Evolutionary conservation across 1,139 yeast species (phyloP), one percentile per base, ranked within the genome.

Genomic region (Candida sp.): DNA sequence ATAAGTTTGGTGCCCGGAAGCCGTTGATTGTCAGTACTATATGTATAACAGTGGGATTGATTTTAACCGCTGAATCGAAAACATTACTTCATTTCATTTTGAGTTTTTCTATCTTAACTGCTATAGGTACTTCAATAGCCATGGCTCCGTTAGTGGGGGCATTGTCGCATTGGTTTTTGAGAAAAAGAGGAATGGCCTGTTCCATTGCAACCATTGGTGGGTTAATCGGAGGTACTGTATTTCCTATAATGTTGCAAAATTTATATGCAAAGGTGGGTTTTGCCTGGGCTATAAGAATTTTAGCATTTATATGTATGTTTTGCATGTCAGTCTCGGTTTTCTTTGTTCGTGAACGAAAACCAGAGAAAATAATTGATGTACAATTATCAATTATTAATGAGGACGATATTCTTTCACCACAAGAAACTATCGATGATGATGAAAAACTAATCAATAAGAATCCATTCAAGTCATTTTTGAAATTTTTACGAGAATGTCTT

Each of bases 161-260:
- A 1, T 65, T 82, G 23, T 75, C 84, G 22, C 87, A 82, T 53
- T 83, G 84, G 81, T 84, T 81, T 52, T 66, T 71, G 52, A 67
- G 57, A 39, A 74, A 70, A 47, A 63, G 87, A 44, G 87, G 81
- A 0, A 58, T 74, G 36, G 86, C 85, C 1, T 59, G 77, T 35
- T 81, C 84, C 1, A 53, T 80, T 4, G 82, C 82, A 2, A 79
- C 84, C 1, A 66, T 76, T 22, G 88, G 88, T 2, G 86, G 86
- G 1, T 73, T 82, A 7, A 60, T 80, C 2, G 89, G 89, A 2
- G 86, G 86, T 6, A 68, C 82, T 1, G 61, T 79, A 2, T 80
- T 78, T 58, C 82, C 88, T 0, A 56, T 82, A 21, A 70, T 80
- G 67, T 66, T 82, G 49, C 73, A 78, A 47, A 58, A 64, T 38